Percentiles rank a stretch among this genome's conserved stretches.
These are phyloP conservation scores for Poteriospumella lacustris DNA, from an alignment of 108 stramenopile genomes.

Conservation along the genomic window DNA sequence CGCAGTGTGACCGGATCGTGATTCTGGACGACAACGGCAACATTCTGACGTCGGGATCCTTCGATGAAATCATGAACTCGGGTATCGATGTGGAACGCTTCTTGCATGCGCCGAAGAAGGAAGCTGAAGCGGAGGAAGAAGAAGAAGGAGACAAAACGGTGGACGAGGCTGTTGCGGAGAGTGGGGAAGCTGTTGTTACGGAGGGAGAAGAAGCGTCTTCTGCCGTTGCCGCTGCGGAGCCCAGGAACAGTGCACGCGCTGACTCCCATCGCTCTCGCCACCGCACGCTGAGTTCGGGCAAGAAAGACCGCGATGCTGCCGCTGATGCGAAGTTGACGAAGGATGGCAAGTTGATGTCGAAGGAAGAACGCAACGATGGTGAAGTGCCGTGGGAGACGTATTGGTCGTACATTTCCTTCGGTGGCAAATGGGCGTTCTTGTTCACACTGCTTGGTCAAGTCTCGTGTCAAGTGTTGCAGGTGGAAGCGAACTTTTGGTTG, in stretches of 20 bases:
- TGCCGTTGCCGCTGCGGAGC: too few relatives aligned
- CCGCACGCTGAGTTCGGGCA: background rate
- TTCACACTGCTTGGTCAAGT: background rate
- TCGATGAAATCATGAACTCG: conserved; percentile 55
- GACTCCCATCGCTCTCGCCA: background rate
- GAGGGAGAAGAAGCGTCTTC: too few relatives aligned
- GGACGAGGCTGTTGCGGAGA: background rate
- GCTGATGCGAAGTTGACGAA: background rate
- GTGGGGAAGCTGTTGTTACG: background rate
- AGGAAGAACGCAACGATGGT: background rate
- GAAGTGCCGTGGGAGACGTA: background rate
- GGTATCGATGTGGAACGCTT: conserved; percentile 77
- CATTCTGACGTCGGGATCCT: conserved; percentile 61
- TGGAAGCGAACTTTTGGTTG: conserved; percentile 1
- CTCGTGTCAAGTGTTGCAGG: background rate
- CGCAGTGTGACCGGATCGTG: conserved; percentile 55
- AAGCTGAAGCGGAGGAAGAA: background rate
- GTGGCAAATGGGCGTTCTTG: background rate
- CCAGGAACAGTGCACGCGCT: too few relatives aligned
- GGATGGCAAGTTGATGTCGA: background rate
- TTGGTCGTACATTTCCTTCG: background rate
- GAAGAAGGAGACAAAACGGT: background rate
- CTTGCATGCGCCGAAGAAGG: conserved; percentile 32
- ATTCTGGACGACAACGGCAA: conserved; percentile 68
- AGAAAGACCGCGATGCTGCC: background rate